Base-by-base conservation (phyloP, 75 land plant genomes). In the Cunninghamia lanceolata region DNA sequence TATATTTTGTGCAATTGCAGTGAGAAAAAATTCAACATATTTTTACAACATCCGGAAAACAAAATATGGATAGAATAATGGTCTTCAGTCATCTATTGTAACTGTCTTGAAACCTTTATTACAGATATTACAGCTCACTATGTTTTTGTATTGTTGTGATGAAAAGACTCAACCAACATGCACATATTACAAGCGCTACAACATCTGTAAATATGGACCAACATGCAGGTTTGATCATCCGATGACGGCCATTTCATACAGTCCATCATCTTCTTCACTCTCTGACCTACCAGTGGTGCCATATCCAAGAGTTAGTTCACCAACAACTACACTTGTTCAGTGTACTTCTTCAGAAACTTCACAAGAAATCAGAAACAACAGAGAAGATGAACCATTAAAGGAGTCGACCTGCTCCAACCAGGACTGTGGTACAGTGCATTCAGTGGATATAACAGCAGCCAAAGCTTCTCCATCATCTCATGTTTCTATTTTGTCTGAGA, bases 171-270 rank as follows among this genome's bases (percentile, higher is more conserved):
- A 91, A 71, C 91, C 87, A 46, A 79, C 91, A 11, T 96, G 98
- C 77, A 45, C 90, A 13, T 86, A 91, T 83, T 96, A 93, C 85
- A 88, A 87, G 17, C 95, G 93, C 36, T 90, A 88, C 84, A 96
- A 95, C 3, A 89, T 96, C 17, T 96, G 98, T 93, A 96, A 96
- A 84, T 96, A 88, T 76, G 98, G 98, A 46, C 98, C 98, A 17
- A 89, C 94, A 11, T 96, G 98, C 88, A 96, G 89, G 86, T 96
- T 87, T 89, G 92, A 96, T 82, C 98, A 96, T 17, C 94, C 93
- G 9, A 3, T 91, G 75, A 74, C 50, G 4, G 88, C 35, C 36
- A 71, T 89, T 79, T 73, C 85, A 35, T 90, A 89, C 82, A 90
- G 83, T 87, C 88, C 88, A 28, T 88, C 90, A 42, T 84, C 94